Percentiles rank a stretch among this genome's conserved stretches.
Conservation (phyloP, 805 yeast genomes). For the Wickerhamomyces canadensis region DNA sequence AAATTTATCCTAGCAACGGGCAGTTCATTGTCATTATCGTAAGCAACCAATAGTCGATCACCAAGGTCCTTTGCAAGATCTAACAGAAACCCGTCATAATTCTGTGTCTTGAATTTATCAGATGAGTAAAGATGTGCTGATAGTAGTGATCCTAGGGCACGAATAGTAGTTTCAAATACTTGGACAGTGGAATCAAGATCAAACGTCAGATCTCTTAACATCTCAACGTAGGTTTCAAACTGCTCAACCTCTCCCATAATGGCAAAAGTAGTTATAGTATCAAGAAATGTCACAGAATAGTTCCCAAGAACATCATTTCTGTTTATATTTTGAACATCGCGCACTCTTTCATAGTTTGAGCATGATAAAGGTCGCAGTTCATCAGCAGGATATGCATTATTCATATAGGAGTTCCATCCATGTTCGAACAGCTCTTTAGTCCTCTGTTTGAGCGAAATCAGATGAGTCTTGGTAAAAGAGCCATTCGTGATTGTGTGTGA, state of each 20-base stretch:
- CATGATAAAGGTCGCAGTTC: slow-evolving; percentile 77
- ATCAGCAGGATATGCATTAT: slow-evolving; percentile 73
- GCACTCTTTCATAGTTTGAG: slow-evolving; percentile 59
- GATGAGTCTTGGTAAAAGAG: slow-evolving; percentile 23
- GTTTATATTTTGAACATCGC: slow-evolving; percentile 45
- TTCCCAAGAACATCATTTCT: slow-evolving; percentile 85
- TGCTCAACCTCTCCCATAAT: slow-evolving; percentile 58
- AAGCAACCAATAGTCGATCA: slow-evolving; percentile 62
- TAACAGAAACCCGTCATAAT: slow-evolving; percentile 70
- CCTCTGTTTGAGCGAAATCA: slow-evolving; percentile 32
- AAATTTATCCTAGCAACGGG: slow-evolving; percentile 82
- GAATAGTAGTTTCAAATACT: slow-evolving; percentile 80
- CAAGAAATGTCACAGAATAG: slow-evolving; percentile 71
- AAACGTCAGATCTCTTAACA: slow-evolving; percentile 39
- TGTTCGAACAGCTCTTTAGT: slow-evolving; percentile 59
- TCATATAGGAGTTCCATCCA: slow-evolving; percentile 68
- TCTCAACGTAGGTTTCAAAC: slow-evolving; percentile 41
- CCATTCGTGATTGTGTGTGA: slow-evolving; percentile 5
- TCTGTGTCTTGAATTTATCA: slow-evolving; percentile 27
- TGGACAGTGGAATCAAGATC: slow-evolving; percentile 69
- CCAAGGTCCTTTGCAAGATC: slow-evolving; percentile 74
- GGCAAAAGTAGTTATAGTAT: slow-evolving; percentile 73
- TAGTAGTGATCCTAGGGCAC: slow-evolving; percentile 77
- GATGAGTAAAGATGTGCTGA: slow-evolving; percentile 70
- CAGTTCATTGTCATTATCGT: slow-evolving; percentile 53